Evolutionary conservation across 176 grass and related monocot species (phyloP).

Genomic region (Paspalum notatum): DNA sequence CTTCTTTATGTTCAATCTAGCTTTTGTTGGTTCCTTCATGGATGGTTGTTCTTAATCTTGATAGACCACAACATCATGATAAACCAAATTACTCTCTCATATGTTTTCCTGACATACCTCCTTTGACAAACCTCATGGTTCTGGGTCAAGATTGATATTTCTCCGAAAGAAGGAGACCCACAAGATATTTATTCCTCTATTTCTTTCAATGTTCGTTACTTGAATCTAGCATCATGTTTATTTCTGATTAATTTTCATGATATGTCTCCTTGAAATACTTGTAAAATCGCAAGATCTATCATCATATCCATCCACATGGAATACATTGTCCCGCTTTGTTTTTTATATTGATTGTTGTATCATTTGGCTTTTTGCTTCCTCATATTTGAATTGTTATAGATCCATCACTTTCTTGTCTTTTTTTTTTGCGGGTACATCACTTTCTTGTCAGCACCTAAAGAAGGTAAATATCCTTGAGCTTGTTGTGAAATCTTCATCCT

Average conservation of each 20-base stretch:
- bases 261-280: not conserved
- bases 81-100: no score
- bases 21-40: not conserved
- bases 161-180: not conserved
- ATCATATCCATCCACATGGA: not conserved
- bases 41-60: not conserved
- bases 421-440: no score
- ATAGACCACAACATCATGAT: not conserved
- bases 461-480: not conserved
- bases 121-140: not conserved
- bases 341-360: not conserved
- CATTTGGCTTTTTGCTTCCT: not conserved
- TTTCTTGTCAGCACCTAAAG: not conserved
- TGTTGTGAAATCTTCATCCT: not conserved
- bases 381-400: not conserved
- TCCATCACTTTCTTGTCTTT: no score
- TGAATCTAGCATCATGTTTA: no score
- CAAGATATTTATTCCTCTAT: not conserved
- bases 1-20: not conserved
- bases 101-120: no score
- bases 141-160: not conserved
- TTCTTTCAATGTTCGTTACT: not conserved
- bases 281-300: not conserved
- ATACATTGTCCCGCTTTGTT: not conserved
- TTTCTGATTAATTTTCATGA: not conserved